These are phyloP conservation scores for Madurella mycetomatis DNA, from an alignment of 2,329 filamentous ascomycete genomes.

Conservation along the genomic window DNA sequence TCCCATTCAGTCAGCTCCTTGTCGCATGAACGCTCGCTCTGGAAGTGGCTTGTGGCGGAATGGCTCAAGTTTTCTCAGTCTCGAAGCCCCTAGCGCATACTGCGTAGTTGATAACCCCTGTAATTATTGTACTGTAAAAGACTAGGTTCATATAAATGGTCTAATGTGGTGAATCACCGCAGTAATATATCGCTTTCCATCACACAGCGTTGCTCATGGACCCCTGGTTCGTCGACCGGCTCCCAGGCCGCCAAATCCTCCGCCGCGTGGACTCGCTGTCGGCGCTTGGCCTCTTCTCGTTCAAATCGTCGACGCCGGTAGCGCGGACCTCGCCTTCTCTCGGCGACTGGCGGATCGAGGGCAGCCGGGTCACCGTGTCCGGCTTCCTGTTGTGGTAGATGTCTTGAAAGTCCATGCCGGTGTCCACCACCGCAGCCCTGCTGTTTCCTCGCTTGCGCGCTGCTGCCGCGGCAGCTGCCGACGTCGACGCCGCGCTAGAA, in stretches of 20 bases:
- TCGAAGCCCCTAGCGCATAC: too few species aligned
- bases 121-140: not conserved
- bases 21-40: too few species aligned
- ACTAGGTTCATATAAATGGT: not conserved
- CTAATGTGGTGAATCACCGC: not conserved
- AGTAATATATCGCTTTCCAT: not conserved
- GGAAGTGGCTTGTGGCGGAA: too few species aligned
- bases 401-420: conserved; percentile 27
- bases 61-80: too few species aligned
- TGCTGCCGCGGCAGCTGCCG: not conserved
- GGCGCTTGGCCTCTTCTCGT: conserved; percentile 16
- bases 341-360: conserved; percentile 20
- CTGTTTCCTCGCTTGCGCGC: conserved; percentile 14
- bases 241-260: conserved; percentile 11
- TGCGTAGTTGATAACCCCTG: not conserved
- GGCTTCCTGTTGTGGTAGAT: conserved; percentile 23
- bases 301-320: conserved; percentile 3
- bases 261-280: conserved; percentile 13
- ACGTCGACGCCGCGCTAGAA: conserved; percentile 2
- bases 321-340: conserved; percentile 10
- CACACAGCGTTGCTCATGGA: conserved; percentile 14
- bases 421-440: conserved; percentile 21
- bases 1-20: too few species aligned
- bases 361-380: conserved; percentile 15
- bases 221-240: conserved; percentile 8